Evolutionary conservation across 2,329 filamentous ascomycete species (phyloP).

Genomic region (Rosellinia necatrix): DNA sequence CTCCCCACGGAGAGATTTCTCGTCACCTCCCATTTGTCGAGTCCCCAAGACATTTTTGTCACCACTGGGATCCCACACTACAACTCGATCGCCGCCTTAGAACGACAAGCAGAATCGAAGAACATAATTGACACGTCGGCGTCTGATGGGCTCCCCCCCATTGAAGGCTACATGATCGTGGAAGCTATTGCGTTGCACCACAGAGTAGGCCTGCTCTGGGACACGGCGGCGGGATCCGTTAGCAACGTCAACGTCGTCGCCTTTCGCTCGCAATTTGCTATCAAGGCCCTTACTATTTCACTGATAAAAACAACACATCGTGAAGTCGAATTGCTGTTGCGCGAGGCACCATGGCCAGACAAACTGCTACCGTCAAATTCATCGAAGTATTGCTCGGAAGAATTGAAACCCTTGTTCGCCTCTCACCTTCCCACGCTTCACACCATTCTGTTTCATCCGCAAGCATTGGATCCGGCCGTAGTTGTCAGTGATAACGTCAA

Average conservation of each 20-base stretch:
- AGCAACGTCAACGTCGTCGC: conserved; percentile 2
- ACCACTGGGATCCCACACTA: conserved; percentile 4
- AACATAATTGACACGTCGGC: conserved; percentile 7
- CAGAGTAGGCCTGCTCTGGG: conserved; percentile 13
- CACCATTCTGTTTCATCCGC: conserved; percentile 13
- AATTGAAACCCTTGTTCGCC: conserved; percentile 6
- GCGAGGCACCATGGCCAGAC: conserved; percentile 16
- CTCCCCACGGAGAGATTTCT: conserved; percentile 18
- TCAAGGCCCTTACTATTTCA: conserved; percentile 12
- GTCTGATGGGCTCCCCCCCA: conserved; percentile 10
- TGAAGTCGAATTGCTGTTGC: conserved; percentile 6
- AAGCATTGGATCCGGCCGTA: conserved; percentile 4
- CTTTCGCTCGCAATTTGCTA: conserved; percentile 8
- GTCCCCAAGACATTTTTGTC: conserved; percentile 11
- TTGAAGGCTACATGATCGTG: conserved; percentile 18
- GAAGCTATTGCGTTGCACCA: conserved; percentile 13
- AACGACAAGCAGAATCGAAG: conserved; percentile 5
- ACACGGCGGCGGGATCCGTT: neutral
- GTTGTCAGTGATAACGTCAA: conserved; percentile 6
- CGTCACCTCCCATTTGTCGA: conserved; percentile 8
- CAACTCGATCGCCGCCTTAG: conserved; percentile 14
- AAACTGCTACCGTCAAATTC: conserved; percentile 9
- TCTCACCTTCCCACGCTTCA: conserved; percentile 12
- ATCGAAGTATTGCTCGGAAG: conserved; percentile 11
- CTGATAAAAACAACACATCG: conserved; percentile 14